Conservation (phyloP, 306 rosid genomes). For the Hippophae tibetana region DNA sequence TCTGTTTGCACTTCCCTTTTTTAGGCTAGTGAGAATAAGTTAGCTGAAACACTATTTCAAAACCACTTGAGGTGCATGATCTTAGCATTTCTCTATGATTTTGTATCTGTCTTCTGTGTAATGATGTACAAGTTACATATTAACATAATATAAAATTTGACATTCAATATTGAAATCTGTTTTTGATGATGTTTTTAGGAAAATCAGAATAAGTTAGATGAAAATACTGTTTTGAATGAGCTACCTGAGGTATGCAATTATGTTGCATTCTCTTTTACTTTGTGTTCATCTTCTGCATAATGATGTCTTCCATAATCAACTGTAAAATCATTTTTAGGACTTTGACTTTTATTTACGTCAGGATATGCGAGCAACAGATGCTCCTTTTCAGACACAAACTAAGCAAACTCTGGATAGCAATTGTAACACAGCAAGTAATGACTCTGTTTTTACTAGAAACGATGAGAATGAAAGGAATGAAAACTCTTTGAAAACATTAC, state of each 20-base stretch:
- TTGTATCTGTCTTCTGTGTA: no score
- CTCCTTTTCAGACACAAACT: constrained; percentile 16
- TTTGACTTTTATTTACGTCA: constrained; percentile 20
- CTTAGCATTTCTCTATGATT: no score
- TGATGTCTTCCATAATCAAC: neutral
- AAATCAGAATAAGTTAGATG: neutral
- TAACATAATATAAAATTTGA: no score
- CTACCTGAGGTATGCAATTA: constrained; percentile 22
- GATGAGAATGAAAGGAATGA: constrained; percentile 8
- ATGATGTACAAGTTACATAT: no score
- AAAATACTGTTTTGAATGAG: constrained; percentile 21
- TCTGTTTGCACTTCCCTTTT: constrained; percentile 21
- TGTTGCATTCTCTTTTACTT: constrained; percentile 11
- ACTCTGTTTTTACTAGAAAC: constrained; percentile 17
- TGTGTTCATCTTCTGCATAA: constrained; percentile 1
- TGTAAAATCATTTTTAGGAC: neutral
- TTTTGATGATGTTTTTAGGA: no score
- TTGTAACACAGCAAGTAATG: constrained; percentile 13
- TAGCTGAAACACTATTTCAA: constrained; percentile 13
- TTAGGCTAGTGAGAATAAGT: constrained; percentile 28
- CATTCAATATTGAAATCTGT: no score
- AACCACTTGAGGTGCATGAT: no score
- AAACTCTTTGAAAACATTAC: constrained; percentile 24
- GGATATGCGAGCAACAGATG: constrained; percentile 29
- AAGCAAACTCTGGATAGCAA: constrained; percentile 17